phyloP scores from a whole-genome alignment of 176 grass and related monocot genomes.

The Ampelocalamus luodianensis region DNA sequence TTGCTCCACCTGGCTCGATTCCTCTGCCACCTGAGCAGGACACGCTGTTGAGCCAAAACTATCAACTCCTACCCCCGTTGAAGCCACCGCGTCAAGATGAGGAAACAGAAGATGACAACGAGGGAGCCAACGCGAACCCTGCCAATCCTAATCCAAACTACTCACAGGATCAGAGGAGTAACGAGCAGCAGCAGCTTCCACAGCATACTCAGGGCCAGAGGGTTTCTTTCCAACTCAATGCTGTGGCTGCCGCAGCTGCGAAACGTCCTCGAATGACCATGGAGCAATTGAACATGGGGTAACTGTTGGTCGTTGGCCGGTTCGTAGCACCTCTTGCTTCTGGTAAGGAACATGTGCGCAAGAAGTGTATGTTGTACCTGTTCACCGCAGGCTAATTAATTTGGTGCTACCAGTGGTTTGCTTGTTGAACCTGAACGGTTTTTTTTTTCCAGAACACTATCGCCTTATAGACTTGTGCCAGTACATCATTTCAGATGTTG shows the following conservation, averaged over 20 bases:
- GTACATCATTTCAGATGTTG: no score
- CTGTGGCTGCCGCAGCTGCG: conserved; percentile 55
- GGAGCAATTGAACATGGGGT: conserved; percentile 56
- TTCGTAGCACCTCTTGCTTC: neutral
- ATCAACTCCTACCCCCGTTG: conserved; percentile 66
- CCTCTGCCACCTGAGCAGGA: conserved; percentile 87
- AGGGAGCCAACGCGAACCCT: conserved; percentile 40
- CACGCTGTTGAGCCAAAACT: conserved; percentile 81
- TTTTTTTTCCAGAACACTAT: no score
- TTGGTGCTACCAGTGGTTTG: neutral
- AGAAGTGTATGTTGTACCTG: neutral
- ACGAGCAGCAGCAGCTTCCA: conserved; percentile 53
- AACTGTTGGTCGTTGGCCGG: neutral
- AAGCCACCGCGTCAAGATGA: conserved; percentile 58
- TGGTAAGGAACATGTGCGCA: conserved; percentile 11
- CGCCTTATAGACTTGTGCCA: no score
- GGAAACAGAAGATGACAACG: conserved; percentile 70
- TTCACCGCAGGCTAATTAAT: neutral
- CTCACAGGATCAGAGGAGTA: conserved; percentile 51
- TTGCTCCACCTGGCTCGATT: conserved; percentile 82
- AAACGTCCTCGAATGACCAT: conserved; percentile 59
- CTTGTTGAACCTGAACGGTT: no score
- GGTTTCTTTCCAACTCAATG: conserved; percentile 87
- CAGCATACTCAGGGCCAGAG: conserved; percentile 75
- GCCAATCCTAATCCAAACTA: conserved; percentile 47